Conservation (phyloP, 805 yeast species). For the Candida glaebosa region DNA sequence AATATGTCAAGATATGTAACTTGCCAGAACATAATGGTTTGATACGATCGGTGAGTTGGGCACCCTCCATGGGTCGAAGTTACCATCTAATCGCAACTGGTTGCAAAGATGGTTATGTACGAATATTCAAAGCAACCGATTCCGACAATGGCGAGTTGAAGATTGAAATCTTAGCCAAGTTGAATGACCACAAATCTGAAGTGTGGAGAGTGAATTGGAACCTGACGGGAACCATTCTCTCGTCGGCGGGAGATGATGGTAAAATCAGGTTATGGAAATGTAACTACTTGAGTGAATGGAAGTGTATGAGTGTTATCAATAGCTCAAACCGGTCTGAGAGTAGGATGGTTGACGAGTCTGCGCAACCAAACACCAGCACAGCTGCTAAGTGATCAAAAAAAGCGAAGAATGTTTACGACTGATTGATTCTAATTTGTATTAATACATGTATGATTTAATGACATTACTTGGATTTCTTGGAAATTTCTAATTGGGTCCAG, state of each 20-base stretch:
- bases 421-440: slow-evolving; percentile 1
- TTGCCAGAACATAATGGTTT: slow-evolving; percentile 84
- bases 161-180: slow-evolving; percentile 61
- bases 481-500: slow-evolving; percentile 37
- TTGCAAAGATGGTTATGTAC: slow-evolving; percentile 88
- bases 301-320: slow-evolving; percentile 74
- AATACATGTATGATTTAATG: neutral
- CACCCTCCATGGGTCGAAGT: slow-evolving; percentile 90
- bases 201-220: slow-evolving; percentile 98
- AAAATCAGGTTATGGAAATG: slow-evolving; percentile 89
- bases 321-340: slow-evolving; percentile 23
- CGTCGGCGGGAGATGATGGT: slow-evolving; percentile 96
- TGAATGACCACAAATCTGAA: slow-evolving; percentile 78
- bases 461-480: slow-evolving; percentile 23
- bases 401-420: neutral
- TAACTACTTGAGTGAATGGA: slow-evolving; percentile 78
- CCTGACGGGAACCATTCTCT: slow-evolving; percentile 83
- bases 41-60: slow-evolving; percentile 91
- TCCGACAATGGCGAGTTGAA: slow-evolving; percentile 27
- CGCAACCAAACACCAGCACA: slow-evolving; percentile 4
- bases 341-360: slow-evolving; percentile 12
- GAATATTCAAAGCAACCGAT: slow-evolving; percentile 75
- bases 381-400: neutral
- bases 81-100: slow-evolving; percentile 91
- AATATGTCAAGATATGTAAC: slow-evolving; percentile 54